Base-by-base conservation (phyloP, 2,329 filamentous ascomycete genomes). In the Fusarium sp. region DNA sequence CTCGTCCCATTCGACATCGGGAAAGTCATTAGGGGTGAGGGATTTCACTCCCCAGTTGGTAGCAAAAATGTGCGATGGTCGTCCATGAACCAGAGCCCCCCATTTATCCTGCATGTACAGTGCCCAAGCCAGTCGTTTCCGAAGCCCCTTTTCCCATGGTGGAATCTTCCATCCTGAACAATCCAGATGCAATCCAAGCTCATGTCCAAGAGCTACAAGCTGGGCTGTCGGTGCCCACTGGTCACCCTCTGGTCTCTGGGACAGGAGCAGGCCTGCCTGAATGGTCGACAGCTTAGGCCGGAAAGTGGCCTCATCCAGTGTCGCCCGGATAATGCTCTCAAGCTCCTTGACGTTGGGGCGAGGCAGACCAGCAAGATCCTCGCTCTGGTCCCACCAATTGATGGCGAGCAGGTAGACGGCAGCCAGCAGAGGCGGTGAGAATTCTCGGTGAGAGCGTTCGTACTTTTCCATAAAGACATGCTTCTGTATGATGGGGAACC, bases 51-150 rank as follows among this genome's bases (percentile, higher is more conserved):
- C 94, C 94, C 94, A 97, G 81, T 97, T 90, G 56, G 87, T 84
- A 22, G 85, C 81, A 73, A 89, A 89, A 45, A 91, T 89, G 74
- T 97, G 94, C 6, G 94, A 96, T 1, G 94, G 95, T 13, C 94
- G 91, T 56, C 94, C 94, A 78, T 97, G 93, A 27, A 96, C 92
- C 22, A 97, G 86, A 2, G 94, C 92, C 18, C 93, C 94, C 95
- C 95, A 97, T 82, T 89, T 97, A 83, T 98, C 95, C 83, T 98
- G 94, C 92, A 97, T 96, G 81, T 96, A 97, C 60, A 97, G 83
- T 3, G 94, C 95, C 95, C 95, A 98, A 1, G 94, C 94, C 47
- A 98, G 89, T 58, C 95, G 90, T 81, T 96, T 96, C 70, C 95
- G 89, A 67, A 98, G 82, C 0, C 94, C 93, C 76, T 93, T 93